These are phyloP conservation scores for Piper longum DNA, from an alignment of 164 flowering plant genomes.

Conservation along the genomic window DNA sequence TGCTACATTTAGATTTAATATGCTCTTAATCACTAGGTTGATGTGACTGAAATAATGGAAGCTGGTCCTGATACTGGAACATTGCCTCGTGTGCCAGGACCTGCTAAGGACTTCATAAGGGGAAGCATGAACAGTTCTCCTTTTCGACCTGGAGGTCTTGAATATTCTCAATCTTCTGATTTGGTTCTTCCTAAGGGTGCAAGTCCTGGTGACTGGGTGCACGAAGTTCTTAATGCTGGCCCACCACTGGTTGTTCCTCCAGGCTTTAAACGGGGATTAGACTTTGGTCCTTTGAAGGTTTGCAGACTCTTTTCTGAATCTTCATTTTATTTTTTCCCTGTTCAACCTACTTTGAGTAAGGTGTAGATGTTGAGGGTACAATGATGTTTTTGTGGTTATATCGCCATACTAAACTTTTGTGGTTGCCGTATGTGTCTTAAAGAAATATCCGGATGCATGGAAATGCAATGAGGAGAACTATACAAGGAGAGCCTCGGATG, in stretches of 20 bases:
- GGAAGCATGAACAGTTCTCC: constrained; percentile 87
- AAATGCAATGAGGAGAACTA: constrained; percentile 27
- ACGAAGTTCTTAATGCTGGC: constrained; percentile 61
- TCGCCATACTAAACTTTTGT: neutral
- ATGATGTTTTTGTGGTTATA: neutral
- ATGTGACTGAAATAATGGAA: constrained; percentile 47
- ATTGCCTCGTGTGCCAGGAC: constrained; percentile 56
- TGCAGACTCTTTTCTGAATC: neutral
- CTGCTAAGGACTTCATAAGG: constrained; percentile 69
- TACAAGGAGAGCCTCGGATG: constrained; percentile 18
- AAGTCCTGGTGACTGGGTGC: constrained; percentile 68
- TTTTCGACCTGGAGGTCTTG: constrained; percentile 91
- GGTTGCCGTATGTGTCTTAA: constrained; percentile 5
- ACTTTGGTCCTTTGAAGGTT: constrained; percentile 81
- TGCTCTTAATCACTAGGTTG: constrained; percentile 32
- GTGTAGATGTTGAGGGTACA: neutral
- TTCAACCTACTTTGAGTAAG: neutral
- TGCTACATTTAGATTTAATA: neutral
- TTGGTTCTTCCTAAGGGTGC: constrained; percentile 64
- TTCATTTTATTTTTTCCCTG: neutral
- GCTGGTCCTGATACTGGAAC: constrained; percentile 59
- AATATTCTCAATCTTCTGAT: constrained; percentile 42
- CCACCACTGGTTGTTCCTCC: constrained; percentile 55
- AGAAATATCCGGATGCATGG: constrained; percentile 64
- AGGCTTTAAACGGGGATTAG: constrained; percentile 61